A percentile compares a stretch with the other conserved stretches of the same genome.
Conservation (phyloP, 805 yeast genomes). For the Candida cerambycidarum region DNA sequence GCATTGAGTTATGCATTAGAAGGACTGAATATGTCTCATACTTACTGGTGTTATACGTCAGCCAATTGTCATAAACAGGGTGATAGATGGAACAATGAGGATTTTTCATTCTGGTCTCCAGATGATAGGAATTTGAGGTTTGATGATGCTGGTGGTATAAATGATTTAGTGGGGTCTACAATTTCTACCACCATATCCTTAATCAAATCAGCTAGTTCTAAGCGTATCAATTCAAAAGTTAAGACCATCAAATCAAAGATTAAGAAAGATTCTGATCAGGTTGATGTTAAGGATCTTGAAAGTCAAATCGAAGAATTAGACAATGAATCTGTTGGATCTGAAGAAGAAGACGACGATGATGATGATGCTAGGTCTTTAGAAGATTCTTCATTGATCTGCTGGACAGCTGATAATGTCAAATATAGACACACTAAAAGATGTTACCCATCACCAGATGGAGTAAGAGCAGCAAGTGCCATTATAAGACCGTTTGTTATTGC, state of each 20-base stretch:
- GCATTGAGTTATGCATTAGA: conserved; percentile 81
- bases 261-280: conserved; percentile 5
- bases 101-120: conserved; percentile 80
- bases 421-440: conserved; percentile 31
- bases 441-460: conserved; percentile 54
- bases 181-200: conserved; percentile 14
- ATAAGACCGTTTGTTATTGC: conserved; percentile 75
- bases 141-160: conserved; percentile 15
- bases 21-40: conserved; percentile 64
- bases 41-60: conserved; percentile 84
- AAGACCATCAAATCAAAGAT: conserved; percentile 12
- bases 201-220: conserved; percentile 11
- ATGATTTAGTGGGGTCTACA: conserved; percentile 13
- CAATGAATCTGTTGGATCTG: conserved; percentile 3
- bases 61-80: conserved; percentile 81
- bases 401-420: conserved; percentile 23
- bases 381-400: conserved; percentile 23
- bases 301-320: conserved; percentile 7
- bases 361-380: conserved; percentile 20
- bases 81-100: conserved; percentile 92
- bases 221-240: conserved; percentile 10
- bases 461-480: conserved; percentile 72
- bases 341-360: conserved; percentile 15
- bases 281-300: conserved; percentile 9
- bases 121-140: conserved; percentile 48